Base-by-base conservation (phyloP, 306 rosid species). In the Ammopiptanthus mongolicus region DNA sequence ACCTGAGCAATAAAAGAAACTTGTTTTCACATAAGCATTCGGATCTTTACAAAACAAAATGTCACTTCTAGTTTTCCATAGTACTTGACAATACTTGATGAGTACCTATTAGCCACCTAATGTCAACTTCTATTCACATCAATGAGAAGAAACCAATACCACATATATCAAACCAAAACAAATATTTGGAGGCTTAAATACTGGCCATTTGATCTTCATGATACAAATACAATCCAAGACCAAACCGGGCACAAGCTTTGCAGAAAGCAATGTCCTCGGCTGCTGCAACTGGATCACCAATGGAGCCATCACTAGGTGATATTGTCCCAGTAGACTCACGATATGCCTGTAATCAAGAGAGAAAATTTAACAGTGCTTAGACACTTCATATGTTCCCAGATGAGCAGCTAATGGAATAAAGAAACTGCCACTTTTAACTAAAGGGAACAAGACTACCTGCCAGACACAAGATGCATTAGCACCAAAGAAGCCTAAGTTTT, bases 231-330 rank as follows among this genome's bases (percentile, higher is more conserved):
- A 95, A 81, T 72, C 99, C 99, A 5, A 95, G 99, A 74, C 99
- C 99, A 82, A 95, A 92, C 64, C 99, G 91, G 33, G 99, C 97
- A 69, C 99, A 95, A 57, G 99, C 97, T 66, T 85, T 92, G 88
- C 97, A 92, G 72, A 95, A 95, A 67, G 99, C 99, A 36, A 90
- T 85, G 77, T 95, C 97, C 93, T 95, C 99, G 0, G 99, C 99
- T 15, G 93, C 96, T 18, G 97, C 89, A 71, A 95, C 99, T 50
- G 97, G 96, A 83, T 95, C 99, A 1, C 41, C 83, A 29, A 12
- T 69, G 57, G 80, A 44, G 50, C 75, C 81, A 34, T 87, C 92
- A 3, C 58, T 58, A 58, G 96, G 76, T 31, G 91, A 85, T 41
- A 95, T 64, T 23, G 96, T 95, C 75, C 99, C 99, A 29, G 97